phyloP scores from a whole-genome alignment of 2,329 filamentous ascomycete species.

The Diaporthe sp. region DNA sequence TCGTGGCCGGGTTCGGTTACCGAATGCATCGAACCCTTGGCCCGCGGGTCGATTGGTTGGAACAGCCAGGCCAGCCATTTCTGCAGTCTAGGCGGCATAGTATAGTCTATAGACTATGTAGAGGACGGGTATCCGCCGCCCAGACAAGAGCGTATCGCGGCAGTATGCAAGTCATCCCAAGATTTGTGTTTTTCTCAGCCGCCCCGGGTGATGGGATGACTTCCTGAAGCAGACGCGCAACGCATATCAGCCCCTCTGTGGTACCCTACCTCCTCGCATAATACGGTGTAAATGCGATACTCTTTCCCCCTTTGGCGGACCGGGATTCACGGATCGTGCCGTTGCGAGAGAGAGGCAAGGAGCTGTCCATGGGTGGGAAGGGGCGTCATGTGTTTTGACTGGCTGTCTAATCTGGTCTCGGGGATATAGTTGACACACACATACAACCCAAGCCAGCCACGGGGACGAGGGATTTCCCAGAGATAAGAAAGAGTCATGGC shows the following conservation, averaged over 20 bases:
- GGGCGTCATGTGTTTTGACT: slow-evolving; percentile 2
- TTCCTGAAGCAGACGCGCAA: slow-evolving; percentile 24
- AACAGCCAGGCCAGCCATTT: neutral
- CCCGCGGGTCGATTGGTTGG: slow-evolving; percentile 7
- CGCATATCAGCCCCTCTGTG: neutral
- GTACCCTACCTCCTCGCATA: neutral
- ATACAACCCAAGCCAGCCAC: slow-evolving; percentile 1
- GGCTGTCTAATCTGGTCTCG: neutral
- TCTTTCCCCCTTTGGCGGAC: neutral
- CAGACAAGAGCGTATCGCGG: slow-evolving; percentile 13
- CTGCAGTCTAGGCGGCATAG: neutral
- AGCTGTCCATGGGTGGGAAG: neutral
- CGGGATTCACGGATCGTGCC: slow-evolving; percentile 22
- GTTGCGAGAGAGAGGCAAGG: slow-evolving; percentile 15
- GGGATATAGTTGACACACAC: slow-evolving; percentile 16
- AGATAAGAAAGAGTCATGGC: slow-evolving; percentile 25
- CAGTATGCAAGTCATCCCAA: slow-evolving; percentile 31
- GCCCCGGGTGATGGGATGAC: slow-evolving; percentile 22
- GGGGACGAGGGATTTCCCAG: neutral
- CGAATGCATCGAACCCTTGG: slow-evolving; percentile 9
- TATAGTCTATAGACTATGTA: neutral
- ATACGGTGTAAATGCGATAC: neutral
- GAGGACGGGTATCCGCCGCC: neutral
- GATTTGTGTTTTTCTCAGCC: slow-evolving; percentile 23
- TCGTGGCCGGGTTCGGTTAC: slow-evolving; percentile 3